phyloP scores from a whole-genome alignment of 495 filamentous ascomycete species.

The Sphaerosporella brunnea region DNA sequence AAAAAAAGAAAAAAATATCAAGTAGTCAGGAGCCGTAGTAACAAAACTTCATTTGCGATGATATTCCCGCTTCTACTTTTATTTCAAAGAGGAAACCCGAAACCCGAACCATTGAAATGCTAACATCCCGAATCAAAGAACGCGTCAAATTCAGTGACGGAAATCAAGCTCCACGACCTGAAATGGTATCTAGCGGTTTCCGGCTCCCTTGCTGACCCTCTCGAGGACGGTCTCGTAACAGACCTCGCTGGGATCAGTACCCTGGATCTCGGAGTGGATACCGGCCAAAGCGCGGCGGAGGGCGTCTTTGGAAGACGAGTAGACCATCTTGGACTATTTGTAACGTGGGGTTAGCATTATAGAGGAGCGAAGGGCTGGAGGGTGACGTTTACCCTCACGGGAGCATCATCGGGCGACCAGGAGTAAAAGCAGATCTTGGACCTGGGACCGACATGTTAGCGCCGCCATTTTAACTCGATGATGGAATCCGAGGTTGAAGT shows the following conservation, averaged over 20 bases:
- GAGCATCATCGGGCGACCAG: conserved; percentile 75
- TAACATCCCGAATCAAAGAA: conserved; percentile 5
- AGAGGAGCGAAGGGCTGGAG: neutral
- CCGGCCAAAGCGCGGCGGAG: conserved; percentile 76
- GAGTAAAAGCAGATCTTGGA: conserved; percentile 93
- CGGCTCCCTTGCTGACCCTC: conserved; percentile 56
- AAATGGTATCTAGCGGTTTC: neutral
- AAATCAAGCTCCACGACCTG: conserved; percentile 3
- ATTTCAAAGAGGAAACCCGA: conserved; percentile 4
- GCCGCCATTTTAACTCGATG: too few relatives aligned
- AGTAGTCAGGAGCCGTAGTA: neutral
- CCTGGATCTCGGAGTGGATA: conserved; percentile 68
- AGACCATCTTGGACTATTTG: conserved; percentile 88
- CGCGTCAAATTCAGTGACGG: conserved; percentile 2
- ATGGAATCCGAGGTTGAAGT: too few relatives aligned
- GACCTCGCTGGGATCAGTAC: conserved; percentile 79
- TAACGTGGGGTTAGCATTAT: neutral
- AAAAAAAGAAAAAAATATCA: too few relatives aligned
- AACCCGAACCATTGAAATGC: neutral
- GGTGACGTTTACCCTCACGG: conserved; percentile 47
- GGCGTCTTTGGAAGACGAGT: conserved; percentile 85
- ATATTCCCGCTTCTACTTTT: conserved; percentile 9
- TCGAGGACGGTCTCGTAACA: conserved; percentile 62
- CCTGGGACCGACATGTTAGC: conserved; percentile 29
- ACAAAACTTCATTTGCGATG: conserved; percentile 9